Conservation (phyloP, 495 filamentous ascomycete genomes). For the Daldinia grandis region DNA sequence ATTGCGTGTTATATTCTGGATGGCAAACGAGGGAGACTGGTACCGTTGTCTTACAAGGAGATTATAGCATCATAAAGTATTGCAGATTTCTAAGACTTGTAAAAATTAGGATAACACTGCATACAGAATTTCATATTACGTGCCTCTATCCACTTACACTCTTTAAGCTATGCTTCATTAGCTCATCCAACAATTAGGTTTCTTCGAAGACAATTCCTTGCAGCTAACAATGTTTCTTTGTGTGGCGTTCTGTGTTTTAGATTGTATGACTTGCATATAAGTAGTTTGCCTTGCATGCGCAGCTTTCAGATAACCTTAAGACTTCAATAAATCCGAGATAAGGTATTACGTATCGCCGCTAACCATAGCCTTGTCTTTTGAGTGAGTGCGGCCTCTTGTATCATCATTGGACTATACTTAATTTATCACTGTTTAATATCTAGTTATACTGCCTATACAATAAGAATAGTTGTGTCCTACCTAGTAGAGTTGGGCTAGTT, state of each 20-base stretch:
- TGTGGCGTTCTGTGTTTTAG: slow-evolving; percentile 2
- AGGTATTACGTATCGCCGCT: not conserved
- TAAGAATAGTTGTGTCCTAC: not conserved
- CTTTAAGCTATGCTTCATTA: not conserved
- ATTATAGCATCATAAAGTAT: not conserved
- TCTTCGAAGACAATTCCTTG: not conserved
- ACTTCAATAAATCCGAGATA: not conserved
- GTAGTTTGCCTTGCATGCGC: not conserved
- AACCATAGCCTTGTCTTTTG: not conserved
- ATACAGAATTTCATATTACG: not conserved
- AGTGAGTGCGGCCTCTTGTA: not conserved
- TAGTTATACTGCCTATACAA: not conserved
- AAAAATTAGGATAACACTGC: not conserved
- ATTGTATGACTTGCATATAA: not conserved
- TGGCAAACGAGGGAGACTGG: not conserved
- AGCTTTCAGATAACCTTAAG: slow-evolving; percentile 9
- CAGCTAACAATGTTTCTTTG: not conserved
- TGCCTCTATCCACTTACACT: not conserved
- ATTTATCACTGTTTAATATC: not conserved
- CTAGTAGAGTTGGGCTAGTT: not conserved
- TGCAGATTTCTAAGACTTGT: not conserved
- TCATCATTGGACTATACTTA: too few species aligned
- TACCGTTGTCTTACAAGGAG: not conserved
- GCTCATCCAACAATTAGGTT: slow-evolving; percentile 15
- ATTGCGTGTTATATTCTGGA: not conserved